Base-by-base conservation (phyloP, 768 basidiomycete genomes). In the Naganishia vaughanmartiniae region DNA sequence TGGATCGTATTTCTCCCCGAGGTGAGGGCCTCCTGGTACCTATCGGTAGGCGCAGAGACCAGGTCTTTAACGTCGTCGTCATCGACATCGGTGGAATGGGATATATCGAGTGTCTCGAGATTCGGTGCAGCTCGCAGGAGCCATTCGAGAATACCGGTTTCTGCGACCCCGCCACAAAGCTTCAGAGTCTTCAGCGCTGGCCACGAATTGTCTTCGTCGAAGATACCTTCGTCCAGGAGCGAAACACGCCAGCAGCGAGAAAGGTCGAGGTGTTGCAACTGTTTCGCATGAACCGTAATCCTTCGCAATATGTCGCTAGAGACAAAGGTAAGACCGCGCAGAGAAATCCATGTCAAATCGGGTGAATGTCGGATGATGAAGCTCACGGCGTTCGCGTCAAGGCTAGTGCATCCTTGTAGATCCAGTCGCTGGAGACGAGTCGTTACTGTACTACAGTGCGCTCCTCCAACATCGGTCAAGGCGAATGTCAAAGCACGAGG, bases 201-300 rank as follows among this genome's bases (percentile, higher is more conserved):
- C 67, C 53, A 68, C 5, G 53, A 45, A 45, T 45, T 26, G 15
- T 63, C 39, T 19, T 17, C 39, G 42, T 46, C 57, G 12, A 51
- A 60, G 26, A n/a, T 24, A 6, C 39, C 28, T 31, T 39, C 45
- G 26, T 54, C 14, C 51, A 69, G 7, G 0, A 48, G 39, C 7
- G 39, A 54, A 30, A 51, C 12, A 28, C 24, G 24, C 26, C 67
- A 54, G 39, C 70, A 71, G 24, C 34, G 56, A 11, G 55, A 46
- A 26, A 66, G 28, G 34, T 71, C 65, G 26, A 71, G 70, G 39
- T 56, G 46, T 15, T 46, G 90, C 26, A 93, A 84, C 73, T 83
- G 82, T 17, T 90, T 90, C 0, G 88, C 85, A 4, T 86, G 88
- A 72, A 83, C 85, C 10, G 89, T 90, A 45, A 93, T 83, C 10